phyloP scores from a whole-genome alignment of 2,329 filamentous ascomycete genomes.

The Venturia carpophila region DNA sequence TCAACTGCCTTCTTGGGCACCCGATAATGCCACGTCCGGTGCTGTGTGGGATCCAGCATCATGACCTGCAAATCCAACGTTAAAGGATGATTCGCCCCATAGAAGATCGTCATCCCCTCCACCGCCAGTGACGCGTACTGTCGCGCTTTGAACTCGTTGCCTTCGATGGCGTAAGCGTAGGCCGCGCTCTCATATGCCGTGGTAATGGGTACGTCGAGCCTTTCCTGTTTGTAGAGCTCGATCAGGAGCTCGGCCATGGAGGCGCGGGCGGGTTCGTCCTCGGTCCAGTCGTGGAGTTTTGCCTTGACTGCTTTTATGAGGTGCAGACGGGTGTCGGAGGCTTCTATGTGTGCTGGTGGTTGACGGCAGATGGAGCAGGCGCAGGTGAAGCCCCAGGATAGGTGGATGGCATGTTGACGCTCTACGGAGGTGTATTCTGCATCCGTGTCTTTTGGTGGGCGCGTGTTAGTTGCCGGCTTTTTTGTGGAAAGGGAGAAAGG shows the following conservation, averaged over 20 bases:
- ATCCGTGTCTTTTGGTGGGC: conserved; percentile 25
- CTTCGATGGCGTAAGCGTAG: conserved; percentile 27
- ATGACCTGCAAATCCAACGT: conserved; percentile 24
- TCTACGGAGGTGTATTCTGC: conserved; percentile 21
- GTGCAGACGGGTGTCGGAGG: conserved; percentile 26
- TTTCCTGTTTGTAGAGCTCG: conserved; percentile 26
- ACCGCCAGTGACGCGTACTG: conserved; percentile 27
- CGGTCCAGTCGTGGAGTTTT: conserved; percentile 25
- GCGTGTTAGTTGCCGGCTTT: neutral
- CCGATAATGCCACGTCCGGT: conserved; percentile 24
- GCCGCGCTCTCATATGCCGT: conserved; percentile 30
- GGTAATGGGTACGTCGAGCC: conserved; percentile 24
- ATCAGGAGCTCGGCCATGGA: conserved; percentile 26
- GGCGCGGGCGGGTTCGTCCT: conserved; percentile 21
- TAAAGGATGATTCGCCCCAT: conserved; percentile 26
- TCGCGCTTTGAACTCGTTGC: conserved; percentile 25
- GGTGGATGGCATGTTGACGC: conserved; percentile 23
- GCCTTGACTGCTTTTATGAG: conserved; percentile 24
- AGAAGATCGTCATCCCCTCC: conserved; percentile 25
- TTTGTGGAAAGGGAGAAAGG: neutral
- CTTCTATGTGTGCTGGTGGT: conserved; percentile 19
- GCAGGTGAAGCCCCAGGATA: conserved; percentile 28
- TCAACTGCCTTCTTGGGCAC: conserved; percentile 7
- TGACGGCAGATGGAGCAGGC: conserved; percentile 27
- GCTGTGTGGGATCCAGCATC: conserved; percentile 24